Base-by-base conservation (phyloP, 2,329 filamentous ascomycete genomes). In the Aureobasidium sp. region DNA sequence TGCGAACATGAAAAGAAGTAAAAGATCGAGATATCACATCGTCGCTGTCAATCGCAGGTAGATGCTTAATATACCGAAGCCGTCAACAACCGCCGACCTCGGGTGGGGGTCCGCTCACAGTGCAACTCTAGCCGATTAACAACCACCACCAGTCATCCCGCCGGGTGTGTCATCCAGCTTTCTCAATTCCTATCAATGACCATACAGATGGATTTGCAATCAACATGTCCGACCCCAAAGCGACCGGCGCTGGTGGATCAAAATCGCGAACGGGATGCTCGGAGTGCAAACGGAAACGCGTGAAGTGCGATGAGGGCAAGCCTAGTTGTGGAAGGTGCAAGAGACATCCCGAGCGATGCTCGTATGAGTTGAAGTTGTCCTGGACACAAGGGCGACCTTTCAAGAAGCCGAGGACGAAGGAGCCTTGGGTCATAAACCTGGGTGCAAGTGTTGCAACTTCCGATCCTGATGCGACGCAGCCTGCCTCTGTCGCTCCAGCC, bases 301-400 rank as follows among this genome's bases (percentile, higher is more conserved):
- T 70, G 30, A 70, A 71, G 63, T 71, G 68, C 51, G 64, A 70
- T 39, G 69, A 71, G 51, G 57, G 55, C 7, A 61, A 59, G 42
- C 67, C 67, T 25, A 39, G 39, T 36, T 68, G 67, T 39, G 61
- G 47, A 13, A 64, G 65, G n/a, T 68, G 67, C 54, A 49, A 48
- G 9, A 63, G 66, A 59, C 54, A 64, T 34, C 61, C 62, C 21
- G 63, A 62, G 44, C 39, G 47, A 30, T 68, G 66, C 34, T 50
- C 61, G 13, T 66, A 61, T 36, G 41, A 21, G n/a, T 62, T 61
- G 59, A 61, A 54, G 27, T 25, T 61, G 34, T 61, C 59, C 25
- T 61, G 59, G 41, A 61, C 54, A 44, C 36, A 54, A 41, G 42
- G 59, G 8, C 25, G 49, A 32, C 62, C 51, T n/a, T 55, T 57